Evolutionary conservation across 176 grass and related monocot genomes (phyloP), one percentile per base, ranked within the genome.

Genomic region (Rhynchospora tenuis): DNA sequence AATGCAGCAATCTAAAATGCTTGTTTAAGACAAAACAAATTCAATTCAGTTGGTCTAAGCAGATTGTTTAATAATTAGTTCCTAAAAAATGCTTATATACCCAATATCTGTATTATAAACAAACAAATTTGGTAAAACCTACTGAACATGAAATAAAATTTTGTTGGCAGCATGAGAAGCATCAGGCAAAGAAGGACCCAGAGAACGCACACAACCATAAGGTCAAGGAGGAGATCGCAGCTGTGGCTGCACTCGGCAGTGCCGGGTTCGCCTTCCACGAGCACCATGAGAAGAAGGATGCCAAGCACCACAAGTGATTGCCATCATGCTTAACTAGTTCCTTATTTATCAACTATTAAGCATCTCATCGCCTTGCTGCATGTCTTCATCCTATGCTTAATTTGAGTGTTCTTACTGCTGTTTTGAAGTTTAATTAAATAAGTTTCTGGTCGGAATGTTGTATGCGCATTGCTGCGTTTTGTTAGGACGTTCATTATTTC

Each of bases 271-370:
- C 88, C 13, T 87, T 95, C 56, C 90, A 95, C 31, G 90, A 95
- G 84, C 88, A 87, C 45, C 93, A 95, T 50, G 82, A 92, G 84
- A 95, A 92, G 86, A 95, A 95, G 72, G 83, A 89, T 24, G 78
- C 88, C 7, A 89, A 86, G 83, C 79, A 82, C 60, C 79, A 82
- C 60, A 7, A 82, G 22, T 82, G 58, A 64, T 54, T 9, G 0
- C 1, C 47, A 16, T 15, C 23, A 73, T 75, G 22, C 71, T 28
- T 74, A 51, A 74, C 2, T 38, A 38, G 33, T 4, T 38, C 33
- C 7, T 43, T 69, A 43, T 44, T 6, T 69, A 33, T 38, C 33
- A 62, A 26, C 20, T 27, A 9, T 43, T 19, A 69, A 52, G 46
- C 71, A 74, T 74, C 22, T 51, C 20, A 51, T 20, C 16, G 46